These are phyloP conservation scores for Lasiodiplodia gonubiensis DNA, from an alignment of 2,329 filamentous ascomycete genomes.

Conservation along the genomic window DNA sequence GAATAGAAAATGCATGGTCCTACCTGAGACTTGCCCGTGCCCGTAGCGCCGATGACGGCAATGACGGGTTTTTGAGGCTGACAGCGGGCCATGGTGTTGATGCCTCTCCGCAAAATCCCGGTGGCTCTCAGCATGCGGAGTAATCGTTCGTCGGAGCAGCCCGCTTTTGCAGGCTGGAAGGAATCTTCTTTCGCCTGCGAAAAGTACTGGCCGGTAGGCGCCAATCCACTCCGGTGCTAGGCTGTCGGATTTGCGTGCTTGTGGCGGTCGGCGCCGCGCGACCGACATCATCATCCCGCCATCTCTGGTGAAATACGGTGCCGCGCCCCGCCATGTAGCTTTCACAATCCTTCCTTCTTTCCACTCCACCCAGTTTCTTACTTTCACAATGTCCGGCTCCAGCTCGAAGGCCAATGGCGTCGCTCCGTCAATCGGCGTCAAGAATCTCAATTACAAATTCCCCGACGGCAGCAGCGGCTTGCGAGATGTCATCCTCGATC, in stretches of 20 bases:
- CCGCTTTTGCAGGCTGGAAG: not conserved
- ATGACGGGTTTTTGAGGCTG: slow-evolving; percentile 64
- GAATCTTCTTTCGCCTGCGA: not conserved
- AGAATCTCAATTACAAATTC: slow-evolving; percentile 84
- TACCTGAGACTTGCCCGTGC: slow-evolving; percentile 92
- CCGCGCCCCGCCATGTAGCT: slow-evolving; percentile 9
- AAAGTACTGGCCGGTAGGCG: slow-evolving; percentile 5
- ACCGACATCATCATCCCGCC: slow-evolving; percentile 19
- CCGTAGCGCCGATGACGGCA: slow-evolving; percentile 85
- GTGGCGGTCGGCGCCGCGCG: not conserved
- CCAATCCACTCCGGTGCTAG: not conserved
- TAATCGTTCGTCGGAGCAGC: not conserved
- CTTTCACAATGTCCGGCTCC: slow-evolving; percentile 7
- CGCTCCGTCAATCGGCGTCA: slow-evolving; percentile 65
- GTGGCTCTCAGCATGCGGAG: slow-evolving; percentile 17
- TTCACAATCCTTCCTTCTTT: not conserved
- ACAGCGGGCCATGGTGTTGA: slow-evolving; percentile 17
- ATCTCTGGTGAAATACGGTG: slow-evolving; percentile 1
- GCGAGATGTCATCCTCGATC: slow-evolving; percentile 71
- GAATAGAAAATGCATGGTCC: slow-evolving; percentile 31
- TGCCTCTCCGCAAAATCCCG: slow-evolving; percentile 1
- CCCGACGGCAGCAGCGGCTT: slow-evolving; percentile 84
- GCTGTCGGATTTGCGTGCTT: slow-evolving; percentile 2
- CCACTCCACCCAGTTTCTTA: not conserved
- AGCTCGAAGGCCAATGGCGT: slow-evolving; percentile 13